Conservation (phyloP, 1,284 basidiomycete species). For the Puccinia coronata region DNA sequence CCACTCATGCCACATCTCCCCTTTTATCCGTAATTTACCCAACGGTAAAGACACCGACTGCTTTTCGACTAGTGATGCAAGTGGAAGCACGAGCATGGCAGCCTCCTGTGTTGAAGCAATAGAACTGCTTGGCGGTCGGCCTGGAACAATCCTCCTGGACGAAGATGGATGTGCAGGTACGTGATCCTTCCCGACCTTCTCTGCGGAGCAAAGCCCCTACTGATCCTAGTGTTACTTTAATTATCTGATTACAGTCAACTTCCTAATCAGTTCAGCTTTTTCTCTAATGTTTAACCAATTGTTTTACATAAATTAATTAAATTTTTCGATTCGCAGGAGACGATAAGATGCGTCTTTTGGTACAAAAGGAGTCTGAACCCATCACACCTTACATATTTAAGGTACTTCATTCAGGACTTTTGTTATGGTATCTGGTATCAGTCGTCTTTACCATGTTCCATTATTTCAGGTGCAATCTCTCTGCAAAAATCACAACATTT, state of each 20-base stretch:
- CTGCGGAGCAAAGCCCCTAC: background rate
- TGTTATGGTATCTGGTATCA: background rate
- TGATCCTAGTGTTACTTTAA: background rate
- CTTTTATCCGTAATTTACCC: conserved; percentile 45
- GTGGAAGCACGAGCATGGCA: conserved; percentile 49
- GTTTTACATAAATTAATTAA: background rate
- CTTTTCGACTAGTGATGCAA: conserved; percentile 43
- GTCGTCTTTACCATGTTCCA: conserved; percentile 11
- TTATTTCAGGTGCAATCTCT: conserved; percentile 29
- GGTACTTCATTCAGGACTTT: background rate
- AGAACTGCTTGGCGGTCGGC: conserved; percentile 29
- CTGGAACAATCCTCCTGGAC: conserved; percentile 38
- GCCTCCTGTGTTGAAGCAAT: conserved; percentile 42
- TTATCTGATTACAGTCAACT: conserved; percentile 27
- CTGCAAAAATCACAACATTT: conserved; percentile 27
- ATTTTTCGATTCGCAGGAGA: conserved; percentile 10
- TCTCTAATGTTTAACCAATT: background rate
- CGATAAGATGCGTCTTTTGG: conserved; percentile 41
- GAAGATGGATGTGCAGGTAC: conserved; percentile 47
- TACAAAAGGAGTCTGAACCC: conserved; percentile 45
- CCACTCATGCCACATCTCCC: conserved; percentile 39
- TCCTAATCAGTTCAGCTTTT: conserved; percentile 31
- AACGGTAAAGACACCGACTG: conserved; percentile 44
- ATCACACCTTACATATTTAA: conserved; percentile 47
- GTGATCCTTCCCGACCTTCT: background rate